Evolutionary conservation across 768 basidiomycete genomes (phyloP).

Genomic region (Ramaria sp.): DNA sequence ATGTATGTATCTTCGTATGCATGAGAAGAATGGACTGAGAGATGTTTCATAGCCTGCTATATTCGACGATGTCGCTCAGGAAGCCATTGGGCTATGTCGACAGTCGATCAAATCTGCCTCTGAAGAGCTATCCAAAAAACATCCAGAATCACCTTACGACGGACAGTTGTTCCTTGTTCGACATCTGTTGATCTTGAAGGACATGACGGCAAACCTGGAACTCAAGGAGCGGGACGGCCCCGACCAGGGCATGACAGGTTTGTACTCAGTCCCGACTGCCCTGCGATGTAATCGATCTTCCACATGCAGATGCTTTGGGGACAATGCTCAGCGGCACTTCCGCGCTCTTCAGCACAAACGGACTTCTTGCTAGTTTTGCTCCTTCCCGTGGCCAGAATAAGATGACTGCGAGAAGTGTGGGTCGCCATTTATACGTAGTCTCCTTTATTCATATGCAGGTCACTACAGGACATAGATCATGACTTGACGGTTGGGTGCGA

Average conservation of each 20-base stretch:
- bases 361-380: conserved; percentile 47
- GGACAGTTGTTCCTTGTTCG: conserved; percentile 81
- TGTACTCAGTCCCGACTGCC: conserved; percentile 9
- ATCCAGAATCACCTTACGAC: conserved; percentile 42
- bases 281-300: not conserved
- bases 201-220: conserved; percentile 71
- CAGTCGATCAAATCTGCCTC: conserved; percentile 70
- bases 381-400: conserved; percentile 50
- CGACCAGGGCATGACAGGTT: conserved; percentile 51
- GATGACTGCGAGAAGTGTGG: conserved; percentile 62
- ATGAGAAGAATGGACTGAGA: not conserved
- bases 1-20: conserved; percentile 39
- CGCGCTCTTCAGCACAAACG: conserved; percentile 39
- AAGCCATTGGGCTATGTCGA: conserved; percentile 75
- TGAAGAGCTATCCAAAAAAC: conserved; percentile 46
- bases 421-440: conserved; percentile 13
- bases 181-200: conserved; percentile 86
- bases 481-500: conserved; percentile 82
- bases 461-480: conserved; percentile 67
- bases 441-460: not conserved
- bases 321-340: conserved; percentile 46
- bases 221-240: conserved; percentile 35
- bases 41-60: conserved; percentile 63
- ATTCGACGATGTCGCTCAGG: conserved; percentile 94
- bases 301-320: conserved; percentile 39